Percentiles rank a stretch among this genome's conserved stretches.
These are phyloP conservation scores for Tolypocladium endophyticum DNA, from an alignment of 2,329 filamentous ascomycete species.

Conservation along the genomic window DNA sequence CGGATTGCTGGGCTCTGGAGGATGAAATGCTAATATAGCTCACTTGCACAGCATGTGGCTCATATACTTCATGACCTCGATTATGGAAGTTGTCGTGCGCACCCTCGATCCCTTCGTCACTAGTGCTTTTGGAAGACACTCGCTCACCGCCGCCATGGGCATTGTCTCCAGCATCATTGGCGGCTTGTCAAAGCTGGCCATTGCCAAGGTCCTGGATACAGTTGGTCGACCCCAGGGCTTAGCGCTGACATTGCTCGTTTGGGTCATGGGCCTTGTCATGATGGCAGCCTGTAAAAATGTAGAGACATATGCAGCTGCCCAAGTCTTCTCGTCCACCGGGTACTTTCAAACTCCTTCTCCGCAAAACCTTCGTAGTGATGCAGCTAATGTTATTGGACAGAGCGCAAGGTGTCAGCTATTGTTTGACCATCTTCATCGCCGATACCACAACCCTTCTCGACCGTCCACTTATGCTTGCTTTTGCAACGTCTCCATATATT, in stretches of 20 bases:
- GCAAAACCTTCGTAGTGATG: neutral
- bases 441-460: constrained; percentile 4
- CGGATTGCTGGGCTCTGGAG: neutral
- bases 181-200: constrained; percentile 47
- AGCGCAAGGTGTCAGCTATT: constrained; percentile 28
- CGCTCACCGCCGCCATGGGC: constrained; percentile 35
- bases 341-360: constrained; percentile 9
- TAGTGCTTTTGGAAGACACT: constrained; percentile 34
- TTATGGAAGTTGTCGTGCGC: constrained; percentile 24
- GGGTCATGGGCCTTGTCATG: constrained; percentile 40
- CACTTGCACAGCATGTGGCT: constrained; percentile 23
- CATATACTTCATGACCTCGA: constrained; percentile 26
- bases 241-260: constrained; percentile 35
- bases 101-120: constrained; percentile 31
- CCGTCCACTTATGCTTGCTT: constrained; percentile 47
- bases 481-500: constrained; percentile 56
- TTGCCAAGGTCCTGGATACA: constrained; percentile 52
- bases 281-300: constrained; percentile 44
- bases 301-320: constrained; percentile 37
- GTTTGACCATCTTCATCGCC: constrained; percentile 17
- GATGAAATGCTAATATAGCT: neutral
- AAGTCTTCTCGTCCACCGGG: constrained; percentile 48
- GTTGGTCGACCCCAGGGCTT: constrained; percentile 52
- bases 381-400: constrained; percentile 7
- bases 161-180: constrained; percentile 38